These are phyloP conservation scores for Eutypella sp. DNA, from an alignment of 2,329 filamentous ascomycete genomes.

Conservation along the genomic window DNA sequence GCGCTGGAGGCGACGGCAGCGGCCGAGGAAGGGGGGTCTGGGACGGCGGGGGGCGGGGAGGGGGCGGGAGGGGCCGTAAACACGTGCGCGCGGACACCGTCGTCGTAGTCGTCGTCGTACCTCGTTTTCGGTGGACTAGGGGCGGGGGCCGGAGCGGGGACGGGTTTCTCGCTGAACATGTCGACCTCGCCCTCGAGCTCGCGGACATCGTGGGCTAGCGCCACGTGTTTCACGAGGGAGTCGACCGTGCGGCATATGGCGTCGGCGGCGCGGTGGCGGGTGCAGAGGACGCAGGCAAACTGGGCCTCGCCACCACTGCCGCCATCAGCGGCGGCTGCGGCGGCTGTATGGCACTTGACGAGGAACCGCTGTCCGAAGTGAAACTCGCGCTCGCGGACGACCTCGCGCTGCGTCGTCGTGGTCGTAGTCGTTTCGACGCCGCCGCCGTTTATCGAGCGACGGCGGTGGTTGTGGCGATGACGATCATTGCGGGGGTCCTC, in stretches of 20 bases:
- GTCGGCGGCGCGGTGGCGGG: slow-evolving; percentile 19
- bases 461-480: background rate
- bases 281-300: slow-evolving; percentile 30
- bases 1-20: too few relatives aligned
- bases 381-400: slow-evolving; percentile 23
- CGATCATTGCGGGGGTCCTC: background rate
- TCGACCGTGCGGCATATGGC: slow-evolving; percentile 23
- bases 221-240: slow-evolving; percentile 27
- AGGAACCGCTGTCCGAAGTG: slow-evolving; percentile 30
- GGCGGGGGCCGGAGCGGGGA: too few relatives aligned
- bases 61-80: too few relatives aligned
- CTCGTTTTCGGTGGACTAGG: too few relatives aligned
- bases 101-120: too few relatives aligned
- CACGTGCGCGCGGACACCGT: too few relatives aligned
- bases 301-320: too few relatives aligned
- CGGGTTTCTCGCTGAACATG: too few relatives aligned
- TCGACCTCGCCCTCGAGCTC: slow-evolving; percentile 13
- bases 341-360: slow-evolving; percentile 31
- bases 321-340: too few relatives aligned
- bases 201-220: slow-evolving; percentile 7
- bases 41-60: background rate
- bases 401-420: slow-evolving; percentile 9
- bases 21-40: too few relatives aligned
- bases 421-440: too few relatives aligned
- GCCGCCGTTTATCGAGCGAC: too few relatives aligned